Base-by-base conservation (phyloP, 2,329 filamentous ascomycete species). In the Aspergillus texensis region DNA sequence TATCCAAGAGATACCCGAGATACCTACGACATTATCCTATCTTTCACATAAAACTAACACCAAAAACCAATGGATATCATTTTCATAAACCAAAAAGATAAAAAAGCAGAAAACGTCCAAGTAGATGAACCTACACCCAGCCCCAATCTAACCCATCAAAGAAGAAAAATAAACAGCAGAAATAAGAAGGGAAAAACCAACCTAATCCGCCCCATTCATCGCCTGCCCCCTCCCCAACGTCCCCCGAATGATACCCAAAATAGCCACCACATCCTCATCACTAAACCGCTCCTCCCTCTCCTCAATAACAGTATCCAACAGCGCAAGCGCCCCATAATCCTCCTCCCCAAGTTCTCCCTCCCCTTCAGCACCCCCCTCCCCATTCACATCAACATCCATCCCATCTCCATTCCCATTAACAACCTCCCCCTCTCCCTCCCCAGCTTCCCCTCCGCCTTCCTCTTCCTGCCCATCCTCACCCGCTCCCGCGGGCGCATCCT, bases 221-320 rank as follows among this genome's bases (percentile, higher is more conserved):
- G 45, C 46, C 39, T 60, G 26, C 14, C 36, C 56, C 41, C 36
- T 36, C 56, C 66, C 71, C 59, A 81, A 64, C 2, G 73, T 72
- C 66, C 78, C 72, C 62, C 73, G 70, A 62, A 81, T 73, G 65
- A 79, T 75, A 30, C 54, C 66, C 65, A 80, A 64, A 26, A 81
- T 74, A 64, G 68, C 69, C 54, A 64, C 61, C 16, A 80, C 72
- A 67, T 80, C 72, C 52, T 79, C 78, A 59, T 78, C 71, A 19
- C 70, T 72, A 46, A 81, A 70, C 48, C 80, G 70, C 65, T 78
- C 74, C 66, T 80, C 78, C 14, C 78, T 67, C 68, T 81, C 79
- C 68, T 81, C 79, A 69, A 81, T 75, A 30, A 81, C 73, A 45
- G 74, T 72, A 67, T 80, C 76, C 57, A 81, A 68, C 58, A 80